These are phyloP conservation scores for Suhomyces kilbournensis DNA, from an alignment of 805 yeast genomes.

Conservation along the genomic window DNA sequence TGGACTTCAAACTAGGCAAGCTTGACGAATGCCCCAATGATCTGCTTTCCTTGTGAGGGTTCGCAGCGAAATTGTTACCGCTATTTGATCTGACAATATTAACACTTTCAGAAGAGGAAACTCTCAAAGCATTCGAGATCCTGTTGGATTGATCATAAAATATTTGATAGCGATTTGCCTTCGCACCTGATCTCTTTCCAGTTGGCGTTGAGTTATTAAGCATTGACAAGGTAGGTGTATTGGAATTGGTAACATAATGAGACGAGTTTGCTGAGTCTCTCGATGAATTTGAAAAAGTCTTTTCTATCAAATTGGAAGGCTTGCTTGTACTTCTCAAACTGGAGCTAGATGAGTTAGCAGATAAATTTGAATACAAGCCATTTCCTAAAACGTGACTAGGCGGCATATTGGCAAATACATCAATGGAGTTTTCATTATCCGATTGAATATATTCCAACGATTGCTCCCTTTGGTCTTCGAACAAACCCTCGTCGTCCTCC, in stretches of 20 bases:
- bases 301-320: slow-evolving; percentile 23
- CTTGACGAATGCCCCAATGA: slow-evolving; percentile 21
- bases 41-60: slow-evolving; percentile 9
- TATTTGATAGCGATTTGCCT: slow-evolving; percentile 46
- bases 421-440: slow-evolving; percentile 9
- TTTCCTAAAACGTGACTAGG: slow-evolving; percentile 14
- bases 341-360: slow-evolving; percentile 35
- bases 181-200: slow-evolving; percentile 37
- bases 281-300: slow-evolving; percentile 32
- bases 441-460: slow-evolving; percentile 8
- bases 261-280: slow-evolving; percentile 21
- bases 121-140: slow-evolving; percentile 43
- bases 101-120: slow-evolving; percentile 30
- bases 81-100: slow-evolving; percentile 14
- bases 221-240: slow-evolving; percentile 4
- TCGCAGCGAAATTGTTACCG: slow-evolving; percentile 5
- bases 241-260: slow-evolving; percentile 1
- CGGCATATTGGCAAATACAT: slow-evolving; percentile 19
- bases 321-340: slow-evolving; percentile 22
- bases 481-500: slow-evolving; percentile 15
- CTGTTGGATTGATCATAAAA: slow-evolving; percentile 45
- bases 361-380: slow-evolving; percentile 24
- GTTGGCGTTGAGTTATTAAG: slow-evolving; percentile 17
- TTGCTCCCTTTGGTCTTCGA: slow-evolving; percentile 7
- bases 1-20: slow-evolving; percentile 18